phyloP scores from a whole-genome alignment of 352 stramenopile genomes.

The Phytophthora syringae region DNA sequence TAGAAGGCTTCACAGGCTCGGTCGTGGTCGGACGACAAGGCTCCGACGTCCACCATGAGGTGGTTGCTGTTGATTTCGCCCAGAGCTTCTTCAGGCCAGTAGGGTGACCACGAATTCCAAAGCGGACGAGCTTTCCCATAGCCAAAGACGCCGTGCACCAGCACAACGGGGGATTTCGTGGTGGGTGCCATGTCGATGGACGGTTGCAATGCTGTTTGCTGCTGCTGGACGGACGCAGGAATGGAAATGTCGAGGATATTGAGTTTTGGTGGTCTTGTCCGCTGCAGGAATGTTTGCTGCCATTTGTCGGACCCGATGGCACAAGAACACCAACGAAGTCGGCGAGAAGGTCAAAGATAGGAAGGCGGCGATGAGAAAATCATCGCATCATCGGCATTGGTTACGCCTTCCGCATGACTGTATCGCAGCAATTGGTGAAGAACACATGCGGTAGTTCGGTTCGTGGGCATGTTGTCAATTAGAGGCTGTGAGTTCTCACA shows the following conservation, averaged over 20 bases:
- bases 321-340: conserved; percentile 4
- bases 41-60: conserved; percentile 55
- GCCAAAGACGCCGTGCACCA: conserved; percentile 72
- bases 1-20: conserved; percentile 70
- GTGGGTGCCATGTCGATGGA: conserved; percentile 10
- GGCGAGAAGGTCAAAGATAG: conserved; percentile 1
- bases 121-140: conserved; percentile 53
- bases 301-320: conserved; percentile 22
- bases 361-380: no score
- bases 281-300: conserved; percentile 18
- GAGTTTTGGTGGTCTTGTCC: neutral
- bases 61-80: conserved; percentile 51
- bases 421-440: no score
- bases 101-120: conserved; percentile 53
- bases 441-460: no score
- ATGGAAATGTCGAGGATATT: conserved; percentile 7
- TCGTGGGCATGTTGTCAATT: no score
- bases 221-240: conserved; percentile 1
- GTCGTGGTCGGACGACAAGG: conserved; percentile 70
- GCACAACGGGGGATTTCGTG: conserved; percentile 60
- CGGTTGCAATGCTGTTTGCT: conserved; percentile 4
- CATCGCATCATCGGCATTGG: no score
- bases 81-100: conserved; percentile 62
- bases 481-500: no score
- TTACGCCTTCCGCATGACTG: no score